Percentiles rank a stretch among this genome's conserved stretches.
Conservation (phyloP, 495 filamentous ascomycete genomes). For the Xylaria castorea region DNA sequence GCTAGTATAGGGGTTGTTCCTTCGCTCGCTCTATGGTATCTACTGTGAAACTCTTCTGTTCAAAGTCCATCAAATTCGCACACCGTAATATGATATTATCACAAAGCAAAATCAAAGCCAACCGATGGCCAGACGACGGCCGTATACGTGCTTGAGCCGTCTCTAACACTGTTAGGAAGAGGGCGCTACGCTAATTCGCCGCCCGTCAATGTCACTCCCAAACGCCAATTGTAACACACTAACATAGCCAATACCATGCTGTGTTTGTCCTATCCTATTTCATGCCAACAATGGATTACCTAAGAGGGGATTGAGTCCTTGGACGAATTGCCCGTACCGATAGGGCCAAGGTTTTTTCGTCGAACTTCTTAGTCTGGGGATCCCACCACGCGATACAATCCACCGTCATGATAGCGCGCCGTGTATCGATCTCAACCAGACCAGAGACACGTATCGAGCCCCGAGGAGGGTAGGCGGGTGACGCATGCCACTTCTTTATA, state of each 20-base stretch:
- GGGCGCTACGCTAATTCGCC: conserved; percentile 14
- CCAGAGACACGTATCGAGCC: conserved; percentile 71
- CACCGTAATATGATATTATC: background rate
- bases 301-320: conserved; percentile 10
- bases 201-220: conserved; percentile 7
- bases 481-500: conserved; percentile 50
- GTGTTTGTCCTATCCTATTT: conserved; percentile 5
- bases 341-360: background rate
- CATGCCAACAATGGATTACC: background rate
- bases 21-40: conserved; percentile 13
- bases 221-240: conserved; percentile 15
- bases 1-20: background rate
- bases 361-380: conserved; percentile 36
- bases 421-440: conserved; percentile 67
- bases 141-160: background rate
- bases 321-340: conserved; percentile 8
- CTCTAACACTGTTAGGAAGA: background rate
- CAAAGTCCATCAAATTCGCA: background rate
- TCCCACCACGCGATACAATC: conserved; percentile 41
- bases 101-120: conserved; percentile 9
- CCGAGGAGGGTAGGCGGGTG: conserved; percentile 57
- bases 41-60: conserved; percentile 13
- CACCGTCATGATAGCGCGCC: conserved; percentile 49
- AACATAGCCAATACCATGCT: background rate
- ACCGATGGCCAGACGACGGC: background rate